Evolutionary conservation across 768 basidiomycete genomes (phyloP).

Genomic region (Russula compacta): DNA sequence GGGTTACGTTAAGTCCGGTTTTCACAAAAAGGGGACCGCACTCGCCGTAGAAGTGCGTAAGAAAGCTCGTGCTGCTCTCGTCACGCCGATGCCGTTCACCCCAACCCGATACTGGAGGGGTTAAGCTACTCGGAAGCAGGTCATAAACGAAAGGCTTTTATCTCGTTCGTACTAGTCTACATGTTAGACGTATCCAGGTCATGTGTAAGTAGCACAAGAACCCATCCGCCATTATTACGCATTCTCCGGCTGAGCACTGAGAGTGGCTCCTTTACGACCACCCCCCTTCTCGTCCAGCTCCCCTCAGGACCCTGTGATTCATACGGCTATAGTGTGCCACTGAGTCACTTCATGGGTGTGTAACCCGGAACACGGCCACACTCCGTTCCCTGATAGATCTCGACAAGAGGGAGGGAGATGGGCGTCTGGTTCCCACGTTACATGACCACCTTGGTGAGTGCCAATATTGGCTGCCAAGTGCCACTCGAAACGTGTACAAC

Average conservation of each 20-base stretch:
- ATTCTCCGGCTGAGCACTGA: not conserved
- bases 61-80: conserved; percentile 61
- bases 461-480: not conserved
- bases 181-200: not conserved
- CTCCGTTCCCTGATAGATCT: not conserved
- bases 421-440: not conserved
- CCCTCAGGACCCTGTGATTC: not conserved
- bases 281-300: not conserved
- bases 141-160: not conserved
- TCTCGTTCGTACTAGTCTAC: not conserved
- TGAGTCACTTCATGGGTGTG: not conserved
- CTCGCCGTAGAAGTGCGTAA: conserved; percentile 79
- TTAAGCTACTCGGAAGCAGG: not conserved
- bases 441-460: not conserved
- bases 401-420: not conserved
- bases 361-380: too few relatives aligned
- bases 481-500: not conserved
- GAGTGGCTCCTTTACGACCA: not conserved
- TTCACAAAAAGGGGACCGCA: conserved; percentile 86
- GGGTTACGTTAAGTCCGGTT: conserved; percentile 78
- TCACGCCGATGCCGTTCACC: conserved; percentile 85
- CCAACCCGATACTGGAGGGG: conserved; percentile 77
- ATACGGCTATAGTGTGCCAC: not conserved
- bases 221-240: not conserved
- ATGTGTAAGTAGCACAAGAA: not conserved